Conservation (phyloP, 176 grass and related monocot genomes). For the Metroxylon sagu region DNA sequence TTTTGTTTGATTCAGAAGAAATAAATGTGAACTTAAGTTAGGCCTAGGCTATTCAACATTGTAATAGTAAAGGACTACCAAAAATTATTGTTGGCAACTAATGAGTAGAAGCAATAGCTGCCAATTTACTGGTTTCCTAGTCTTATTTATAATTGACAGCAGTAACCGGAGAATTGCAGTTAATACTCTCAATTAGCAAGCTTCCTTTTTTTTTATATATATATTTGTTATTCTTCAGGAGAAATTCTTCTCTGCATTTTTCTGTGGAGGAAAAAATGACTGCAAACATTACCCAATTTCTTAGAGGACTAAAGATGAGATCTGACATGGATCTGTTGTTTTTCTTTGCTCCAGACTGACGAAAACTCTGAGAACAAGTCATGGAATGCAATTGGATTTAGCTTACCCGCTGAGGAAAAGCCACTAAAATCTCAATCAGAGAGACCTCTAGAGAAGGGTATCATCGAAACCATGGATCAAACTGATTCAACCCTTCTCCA, state of each 20-base stretch:
- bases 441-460: constrained; percentile 61
- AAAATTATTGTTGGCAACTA: too few relatives aligned
- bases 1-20: too few relatives aligned
- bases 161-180: too few relatives aligned
- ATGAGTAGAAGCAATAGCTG: too few relatives aligned
- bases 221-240: not conserved
- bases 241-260: not conserved
- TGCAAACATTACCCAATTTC: not conserved
- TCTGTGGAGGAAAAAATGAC: too few relatives aligned
- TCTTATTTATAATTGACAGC: too few relatives aligned
- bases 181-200: too few relatives aligned
- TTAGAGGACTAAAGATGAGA: not conserved
- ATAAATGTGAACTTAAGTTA: too few relatives aligned
- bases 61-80: too few relatives aligned
- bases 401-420: constrained; percentile 24
- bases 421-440: constrained; percentile 7
- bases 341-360: constrained; percentile 33
- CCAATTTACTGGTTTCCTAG: too few relatives aligned
- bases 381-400: constrained; percentile 78
- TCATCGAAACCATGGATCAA: constrained; percentile 54
- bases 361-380: constrained; percentile 59
- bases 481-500: constrained; percentile 37
- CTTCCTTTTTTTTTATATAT: not conserved
- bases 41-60: too few relatives aligned
- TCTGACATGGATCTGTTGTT: not conserved